phyloP scores from a whole-genome alignment of 306 rosid genomes.

The Castanea sativa region DNA sequence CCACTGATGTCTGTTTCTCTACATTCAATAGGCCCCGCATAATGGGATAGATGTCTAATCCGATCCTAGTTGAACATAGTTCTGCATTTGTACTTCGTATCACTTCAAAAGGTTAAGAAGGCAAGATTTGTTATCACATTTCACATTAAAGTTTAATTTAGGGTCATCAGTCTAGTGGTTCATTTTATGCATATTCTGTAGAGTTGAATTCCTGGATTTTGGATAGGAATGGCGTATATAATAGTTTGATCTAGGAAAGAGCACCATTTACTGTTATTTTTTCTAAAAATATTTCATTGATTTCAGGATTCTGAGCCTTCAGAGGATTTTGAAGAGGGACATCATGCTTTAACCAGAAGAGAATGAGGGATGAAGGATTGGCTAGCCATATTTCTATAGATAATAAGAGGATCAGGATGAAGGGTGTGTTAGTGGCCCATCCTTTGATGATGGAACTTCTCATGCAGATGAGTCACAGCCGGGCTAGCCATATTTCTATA shows the following conservation, averaged over 20 bases:
- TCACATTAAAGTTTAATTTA: neutral
- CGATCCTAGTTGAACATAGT: too few relatives aligned
- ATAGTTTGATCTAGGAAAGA: neutral
- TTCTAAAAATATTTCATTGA: neutral
- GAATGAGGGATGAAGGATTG: constrained; percentile 20
- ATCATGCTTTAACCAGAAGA: constrained; percentile 22
- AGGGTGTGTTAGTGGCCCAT: constrained; percentile 12
- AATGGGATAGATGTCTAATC: too few relatives aligned
- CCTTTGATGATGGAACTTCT: constrained; percentile 9
- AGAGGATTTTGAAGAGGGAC: constrained; percentile 13
- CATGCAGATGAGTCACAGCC: constrained; percentile 1
- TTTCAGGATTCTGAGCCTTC: constrained; percentile 47
- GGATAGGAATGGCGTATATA: neutral
- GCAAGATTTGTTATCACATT: neutral
- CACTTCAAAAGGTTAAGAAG: neutral
- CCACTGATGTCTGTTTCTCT: neutral
- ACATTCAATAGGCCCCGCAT: too few relatives aligned
- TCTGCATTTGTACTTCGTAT: too few relatives aligned
- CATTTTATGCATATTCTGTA: neutral
- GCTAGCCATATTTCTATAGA: constrained; percentile 6
- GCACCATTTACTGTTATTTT: constrained; percentile 1
- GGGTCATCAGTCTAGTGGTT: neutral
- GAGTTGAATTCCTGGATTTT: neutral
- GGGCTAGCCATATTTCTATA: neutral
- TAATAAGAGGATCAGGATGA: constrained; percentile 17